phyloP scores from a whole-genome alignment of 129 eudicot genomes.

The Gnaphalium uliginosum region DNA sequence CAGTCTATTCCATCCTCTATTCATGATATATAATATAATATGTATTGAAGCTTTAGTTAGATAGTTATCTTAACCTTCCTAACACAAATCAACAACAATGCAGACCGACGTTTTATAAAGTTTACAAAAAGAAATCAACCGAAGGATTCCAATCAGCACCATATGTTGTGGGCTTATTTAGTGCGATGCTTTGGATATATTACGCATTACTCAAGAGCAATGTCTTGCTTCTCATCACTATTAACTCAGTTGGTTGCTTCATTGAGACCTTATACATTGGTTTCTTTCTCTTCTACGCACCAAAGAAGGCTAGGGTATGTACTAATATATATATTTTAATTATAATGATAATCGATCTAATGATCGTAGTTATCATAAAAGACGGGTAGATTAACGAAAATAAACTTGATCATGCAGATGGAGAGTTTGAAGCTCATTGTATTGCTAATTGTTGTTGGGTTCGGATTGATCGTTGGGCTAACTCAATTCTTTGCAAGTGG shows the following conservation, averaged over 20 bases:
- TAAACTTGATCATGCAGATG: slow-evolving; percentile 36
- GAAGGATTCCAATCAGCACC: slow-evolving; percentile 73
- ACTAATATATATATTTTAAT: neutral
- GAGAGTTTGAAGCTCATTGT: slow-evolving; percentile 48
- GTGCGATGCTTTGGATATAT: slow-evolving; percentile 71
- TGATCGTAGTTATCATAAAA: neutral
- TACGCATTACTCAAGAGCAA: slow-evolving; percentile 60
- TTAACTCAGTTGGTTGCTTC: slow-evolving; percentile 60
- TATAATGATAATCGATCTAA: too few species aligned
- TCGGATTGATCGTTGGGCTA: slow-evolving; percentile 52
- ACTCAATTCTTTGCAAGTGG: slow-evolving; percentile 48
- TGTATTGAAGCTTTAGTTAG: too few species aligned
- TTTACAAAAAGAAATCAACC: slow-evolving; percentile 70
- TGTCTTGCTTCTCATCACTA: slow-evolving; percentile 57
- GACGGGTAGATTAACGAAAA: neutral
- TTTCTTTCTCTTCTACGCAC: slow-evolving; percentile 59
- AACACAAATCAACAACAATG: neutral
- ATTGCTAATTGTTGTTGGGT: slow-evolving; percentile 44
- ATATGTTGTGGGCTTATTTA: slow-evolving; percentile 68
- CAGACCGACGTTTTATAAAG: slow-evolving; percentile 65
- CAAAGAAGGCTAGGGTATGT: slow-evolving; percentile 36
- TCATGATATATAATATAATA: neutral
- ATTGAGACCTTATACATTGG: slow-evolving; percentile 54
- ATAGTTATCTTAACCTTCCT: neutral
- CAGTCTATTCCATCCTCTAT: neutral